Percentiles rank a stretch among this genome's conserved stretches.
phyloP scores from a whole-genome alignment of 1,139 yeast genomes.

The Lipomyces yarrowii region DNA sequence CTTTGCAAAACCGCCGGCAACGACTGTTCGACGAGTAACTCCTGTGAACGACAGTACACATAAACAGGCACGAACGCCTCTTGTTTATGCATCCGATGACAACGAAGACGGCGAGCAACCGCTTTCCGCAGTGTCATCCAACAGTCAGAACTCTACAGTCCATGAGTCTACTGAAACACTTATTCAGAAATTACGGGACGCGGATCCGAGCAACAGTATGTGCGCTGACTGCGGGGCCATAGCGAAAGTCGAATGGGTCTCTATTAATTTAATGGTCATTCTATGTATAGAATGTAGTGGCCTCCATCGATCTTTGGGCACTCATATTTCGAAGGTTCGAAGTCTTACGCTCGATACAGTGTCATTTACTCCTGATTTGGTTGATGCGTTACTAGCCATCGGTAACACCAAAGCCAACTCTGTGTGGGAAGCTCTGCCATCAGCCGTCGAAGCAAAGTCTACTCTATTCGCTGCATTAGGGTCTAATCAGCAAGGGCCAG shows the following conservation, averaged over 20 bases:
- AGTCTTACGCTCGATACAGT: constrained; percentile 75
- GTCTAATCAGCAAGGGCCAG: constrained; percentile 2
- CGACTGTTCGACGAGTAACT: neutral
- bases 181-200: constrained; percentile 50
- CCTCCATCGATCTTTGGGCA: constrained; percentile 73
- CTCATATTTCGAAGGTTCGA: constrained; percentile 72
- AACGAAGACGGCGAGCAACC: constrained; percentile 2
- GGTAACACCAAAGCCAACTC: constrained; percentile 68
- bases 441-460: constrained; percentile 43
- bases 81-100: neutral
- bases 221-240: constrained; percentile 83
- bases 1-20: constrained; percentile 6
- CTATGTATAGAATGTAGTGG: constrained; percentile 83
- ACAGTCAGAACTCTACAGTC: constrained; percentile 1
- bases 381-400: constrained; percentile 59
- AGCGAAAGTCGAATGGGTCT: constrained; percentile 79
- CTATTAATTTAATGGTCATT: constrained; percentile 70
- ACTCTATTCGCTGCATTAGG: neutral
- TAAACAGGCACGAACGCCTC: neutral
- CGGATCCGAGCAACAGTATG: constrained; percentile 57
- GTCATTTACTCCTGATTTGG: constrained; percentile 65
- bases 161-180: constrained; percentile 32
- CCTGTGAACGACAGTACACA: neutral
- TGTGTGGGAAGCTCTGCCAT: constrained; percentile 55
- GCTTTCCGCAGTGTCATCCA: neutral